These are phyloP conservation scores for Heliocybe sulcata DNA, from an alignment of 1,284 basidiomycete genomes.

Conservation along the genomic window DNA sequence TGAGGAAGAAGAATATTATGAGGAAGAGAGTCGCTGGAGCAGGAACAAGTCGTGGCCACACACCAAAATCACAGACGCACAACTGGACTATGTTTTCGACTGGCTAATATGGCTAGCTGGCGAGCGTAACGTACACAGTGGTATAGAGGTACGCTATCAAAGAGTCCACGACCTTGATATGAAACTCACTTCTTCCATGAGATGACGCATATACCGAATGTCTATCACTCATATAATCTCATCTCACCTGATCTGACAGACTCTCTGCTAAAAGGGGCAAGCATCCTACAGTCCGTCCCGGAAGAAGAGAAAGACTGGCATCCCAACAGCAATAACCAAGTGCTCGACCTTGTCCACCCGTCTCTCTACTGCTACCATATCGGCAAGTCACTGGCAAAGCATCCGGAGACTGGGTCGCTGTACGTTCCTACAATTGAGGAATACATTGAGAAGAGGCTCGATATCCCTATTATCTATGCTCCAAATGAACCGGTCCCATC, in stretches of 20 bases:
- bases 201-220: slow-evolving; percentile 6
- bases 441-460: neutral
- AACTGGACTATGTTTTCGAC: slow-evolving; percentile 14
- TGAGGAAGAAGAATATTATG: slow-evolving; percentile 11
- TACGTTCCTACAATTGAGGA: neutral
- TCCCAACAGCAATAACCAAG: slow-evolving; percentile 32
- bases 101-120: slow-evolving; percentile 11
- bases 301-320: slow-evolving; percentile 37
- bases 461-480: neutral
- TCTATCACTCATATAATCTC: slow-evolving; percentile 14
- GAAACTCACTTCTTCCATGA: neutral
- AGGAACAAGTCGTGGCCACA: neutral
- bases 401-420: slow-evolving; percentile 20
- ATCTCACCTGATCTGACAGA: slow-evolving; percentile 10
- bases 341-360: slow-evolving; percentile 38
- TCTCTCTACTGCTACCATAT: slow-evolving; percentile 28
- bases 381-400: neutral
- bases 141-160: slow-evolving; percentile 22
- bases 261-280: slow-evolving; percentile 16
- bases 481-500: neutral
- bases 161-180: neutral
- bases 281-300: slow-evolving; percentile 28
- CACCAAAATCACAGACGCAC: neutral
- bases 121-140: slow-evolving; percentile 10
- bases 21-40: neutral